Conservation (phyloP, 2,329 filamentous ascomycete species). For the Hortaea werneckii region DNA sequence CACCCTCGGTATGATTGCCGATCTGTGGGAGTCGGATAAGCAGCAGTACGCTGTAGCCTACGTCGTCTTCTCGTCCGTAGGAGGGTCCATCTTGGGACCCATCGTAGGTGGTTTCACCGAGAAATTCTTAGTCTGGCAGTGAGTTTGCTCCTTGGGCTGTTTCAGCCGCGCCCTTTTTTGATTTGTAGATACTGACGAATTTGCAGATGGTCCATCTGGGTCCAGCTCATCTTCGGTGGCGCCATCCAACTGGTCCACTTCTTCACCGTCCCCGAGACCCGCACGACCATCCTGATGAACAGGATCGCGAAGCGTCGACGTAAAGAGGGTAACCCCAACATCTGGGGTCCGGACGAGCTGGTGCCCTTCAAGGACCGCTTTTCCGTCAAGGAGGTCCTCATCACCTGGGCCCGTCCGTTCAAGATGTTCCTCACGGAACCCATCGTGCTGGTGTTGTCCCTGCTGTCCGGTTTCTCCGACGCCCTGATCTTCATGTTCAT, state of each 20-base stretch:
- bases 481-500: slow-evolving; percentile 75
- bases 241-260: slow-evolving; percentile 52
- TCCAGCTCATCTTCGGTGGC: slow-evolving; percentile 72
- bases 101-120: slow-evolving; percentile 28
- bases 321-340: slow-evolving; percentile 47
- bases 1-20: slow-evolving; percentile 56
- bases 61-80: slow-evolving; percentile 39
- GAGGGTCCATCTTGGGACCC: slow-evolving; percentile 28
- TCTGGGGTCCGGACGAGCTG: slow-evolving; percentile 70
- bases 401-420: slow-evolving; percentile 58
- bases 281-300: slow-evolving; percentile 71
- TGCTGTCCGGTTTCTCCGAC: slow-evolving; percentile 65
- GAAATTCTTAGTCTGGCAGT: slow-evolving; percentile 48
- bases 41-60: slow-evolving; percentile 55
- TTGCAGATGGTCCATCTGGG: slow-evolving; percentile 68
- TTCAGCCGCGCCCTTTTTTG: not conserved
- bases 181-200: not conserved
- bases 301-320: slow-evolving; percentile 65
- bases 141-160: slow-evolving; percentile 1
- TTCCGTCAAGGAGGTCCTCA: slow-evolving; percentile 34
- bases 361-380: slow-evolving; percentile 34
- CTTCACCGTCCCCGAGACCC: slow-evolving; percentile 66
- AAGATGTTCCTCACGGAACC: slow-evolving; percentile 70
- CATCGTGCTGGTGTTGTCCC: slow-evolving; percentile 62
- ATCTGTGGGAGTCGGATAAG: slow-evolving; percentile 51